Evolutionary conservation across 106 monocot genomes (phyloP), one percentile per base, ranked within the genome.

Genomic region (Narthecium ossifragum): DNA sequence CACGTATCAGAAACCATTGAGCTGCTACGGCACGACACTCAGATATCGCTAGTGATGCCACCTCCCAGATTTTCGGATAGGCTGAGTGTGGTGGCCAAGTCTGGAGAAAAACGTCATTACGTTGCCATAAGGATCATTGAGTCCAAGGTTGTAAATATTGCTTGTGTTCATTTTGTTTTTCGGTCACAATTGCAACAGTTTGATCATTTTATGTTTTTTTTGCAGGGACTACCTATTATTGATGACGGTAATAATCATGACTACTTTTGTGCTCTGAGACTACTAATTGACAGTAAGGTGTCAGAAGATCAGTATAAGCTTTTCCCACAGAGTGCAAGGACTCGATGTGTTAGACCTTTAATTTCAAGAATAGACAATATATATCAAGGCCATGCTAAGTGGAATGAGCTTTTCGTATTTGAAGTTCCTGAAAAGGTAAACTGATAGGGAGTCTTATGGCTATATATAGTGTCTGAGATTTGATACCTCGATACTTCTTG

Each of bases 351-450:
- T 34, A 86, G 52, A 66, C 89, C 86, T 58, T 26, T 52, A 7
- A 34, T 80, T 38, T 77, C 77, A 64, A 73, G 45, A 10, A 57
- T 40, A 30, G 70, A 63, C 74, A 64, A 31, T 14, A 37, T 28
- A 11, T 33, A 23, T 28, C 46, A 71, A 69, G 82, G 74, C 14
- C 57, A 37, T 74, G 86, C 78, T 34, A 86, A 84, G 46, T 96
- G 96, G 96, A 90, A 96, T 79, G 96, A 96, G 66, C 73, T 84
- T 74, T 96, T 96, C 69, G 75, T 96, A 50, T 96, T 96, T 81
- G 90, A 96, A 76, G 69, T 90, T 63, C 96, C 96, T 56, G 80
- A 84, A 40, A 80, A 86, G 90, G 96, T 84, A 71, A 26, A 64
- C 20, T 23, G 4, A 0, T 1, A 22, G 39, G 23, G 30, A n/a